These are phyloP conservation scores for Camptophora hylomeconis DNA, from an alignment of 2,329 filamentous ascomycete species.

Conservation along the genomic window DNA sequence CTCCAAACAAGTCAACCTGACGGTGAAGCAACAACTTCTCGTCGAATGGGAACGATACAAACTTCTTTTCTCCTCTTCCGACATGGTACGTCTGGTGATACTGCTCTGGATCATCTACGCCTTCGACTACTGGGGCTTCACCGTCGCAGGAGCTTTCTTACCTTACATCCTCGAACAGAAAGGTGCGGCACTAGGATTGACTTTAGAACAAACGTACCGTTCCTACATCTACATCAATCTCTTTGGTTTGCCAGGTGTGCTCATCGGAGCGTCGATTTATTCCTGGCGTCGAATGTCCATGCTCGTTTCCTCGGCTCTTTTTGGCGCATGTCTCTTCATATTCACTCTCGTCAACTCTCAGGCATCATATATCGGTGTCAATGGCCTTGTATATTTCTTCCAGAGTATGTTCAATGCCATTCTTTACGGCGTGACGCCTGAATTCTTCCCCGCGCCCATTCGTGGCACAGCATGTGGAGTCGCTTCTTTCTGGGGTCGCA, in stretches of 20 bases:
- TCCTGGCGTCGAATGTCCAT: conserved; percentile 35
- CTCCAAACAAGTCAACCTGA: conserved; percentile 19
- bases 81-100: conserved; percentile 33
- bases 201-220: conserved; percentile 19
- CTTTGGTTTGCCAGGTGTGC: conserved; percentile 21
- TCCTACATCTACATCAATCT: conserved; percentile 25
- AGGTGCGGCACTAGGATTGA: conserved; percentile 17
- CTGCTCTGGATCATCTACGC: conserved; percentile 40
- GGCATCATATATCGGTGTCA: conserved; percentile 35
- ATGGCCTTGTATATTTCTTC: conserved; percentile 40
- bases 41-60: conserved; percentile 31
- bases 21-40: conserved; percentile 22
- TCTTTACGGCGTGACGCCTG: conserved; percentile 39
- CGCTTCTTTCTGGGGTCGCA: conserved; percentile 45
- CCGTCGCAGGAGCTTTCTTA: conserved; percentile 26
- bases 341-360: conserved; percentile 33
- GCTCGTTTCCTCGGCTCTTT: conserved; percentile 29
- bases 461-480: conserved; percentile 41
- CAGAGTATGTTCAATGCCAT: conserved; percentile 39
- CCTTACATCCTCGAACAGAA: conserved; percentile 22
- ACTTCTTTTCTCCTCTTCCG: conserved; percentile 30
- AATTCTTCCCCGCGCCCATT: conserved; percentile 38
- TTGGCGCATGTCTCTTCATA: conserved; percentile 28
- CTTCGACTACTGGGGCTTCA: conserved; percentile 25
- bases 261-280: conserved; percentile 30